phyloP scores from a whole-genome alignment of 2,329 filamentous ascomycete species.

The Penicillium sp. region DNA sequence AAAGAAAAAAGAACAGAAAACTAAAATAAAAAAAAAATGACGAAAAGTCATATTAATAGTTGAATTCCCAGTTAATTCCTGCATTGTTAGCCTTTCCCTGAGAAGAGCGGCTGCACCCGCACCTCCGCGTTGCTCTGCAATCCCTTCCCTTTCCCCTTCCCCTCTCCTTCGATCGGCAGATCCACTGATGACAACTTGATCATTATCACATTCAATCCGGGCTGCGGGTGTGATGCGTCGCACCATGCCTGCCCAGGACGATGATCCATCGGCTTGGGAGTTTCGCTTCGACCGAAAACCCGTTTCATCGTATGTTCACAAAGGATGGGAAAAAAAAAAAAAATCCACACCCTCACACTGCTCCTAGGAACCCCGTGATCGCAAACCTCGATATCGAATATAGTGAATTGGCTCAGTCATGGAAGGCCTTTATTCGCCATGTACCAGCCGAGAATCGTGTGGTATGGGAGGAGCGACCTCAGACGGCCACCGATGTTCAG shows the following conservation, averaged over 20 bases:
- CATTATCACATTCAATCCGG: slow-evolving; percentile 5
- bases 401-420: slow-evolving; percentile 38
- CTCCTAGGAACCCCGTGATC: slow-evolving; percentile 30
- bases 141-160: slow-evolving; percentile 1
- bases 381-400: slow-evolving; percentile 40
- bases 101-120: slow-evolving; percentile 22
- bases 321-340: neutral
- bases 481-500: slow-evolving; percentile 30
- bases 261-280: slow-evolving; percentile 22
- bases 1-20: slow-evolving; percentile 5
- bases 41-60: slow-evolving; percentile 12
- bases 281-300: slow-evolving; percentile 32
- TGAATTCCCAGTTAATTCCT: neutral
- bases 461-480: slow-evolving; percentile 29
- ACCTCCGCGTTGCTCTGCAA: slow-evolving; percentile 10
- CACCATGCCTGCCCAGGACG: slow-evolving; percentile 21
- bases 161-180: slow-evolving; percentile 15
- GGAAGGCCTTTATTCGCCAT: slow-evolving; percentile 35
- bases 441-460: slow-evolving; percentile 30
- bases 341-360: neutral
- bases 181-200: slow-evolving; percentile 22
- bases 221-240: slow-evolving; percentile 14
- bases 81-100: slow-evolving; percentile 8
- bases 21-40: neutral
- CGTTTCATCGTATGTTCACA: slow-evolving; percentile 26